Conservation (phyloP, 2,329 filamentous ascomycete genomes). For the Penicillium sp. region DNA sequence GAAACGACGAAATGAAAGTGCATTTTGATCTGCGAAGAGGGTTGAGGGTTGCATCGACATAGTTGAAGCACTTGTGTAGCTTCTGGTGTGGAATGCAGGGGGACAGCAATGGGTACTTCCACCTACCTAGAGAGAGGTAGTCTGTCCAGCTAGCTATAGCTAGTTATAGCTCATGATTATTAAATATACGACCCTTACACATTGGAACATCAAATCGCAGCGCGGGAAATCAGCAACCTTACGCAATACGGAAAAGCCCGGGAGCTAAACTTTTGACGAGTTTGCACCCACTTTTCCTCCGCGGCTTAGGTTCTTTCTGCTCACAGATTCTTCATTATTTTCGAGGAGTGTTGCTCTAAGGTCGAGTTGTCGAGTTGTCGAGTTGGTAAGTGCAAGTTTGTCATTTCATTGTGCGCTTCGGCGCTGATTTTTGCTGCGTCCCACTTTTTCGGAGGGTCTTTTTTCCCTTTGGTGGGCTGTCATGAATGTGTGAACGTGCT, state of each 20-base stretch:
- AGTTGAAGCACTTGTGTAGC: background rate
- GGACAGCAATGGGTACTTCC: background rate
- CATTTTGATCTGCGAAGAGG: conserved; percentile 1
- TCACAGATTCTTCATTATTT: conserved; percentile 8
- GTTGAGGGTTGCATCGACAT: conserved; percentile 16
- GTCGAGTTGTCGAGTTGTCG: background rate
- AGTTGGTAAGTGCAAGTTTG: conserved; percentile 3
- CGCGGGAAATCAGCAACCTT: conserved; percentile 26
- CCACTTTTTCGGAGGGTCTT: conserved; percentile 16
- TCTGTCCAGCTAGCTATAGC: background rate
- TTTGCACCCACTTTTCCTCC: conserved; percentile 23
- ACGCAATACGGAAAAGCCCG: conserved; percentile 42
- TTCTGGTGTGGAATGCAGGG: conserved; percentile 18
- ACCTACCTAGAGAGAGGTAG: no score
- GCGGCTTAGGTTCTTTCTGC: conserved; percentile 1
- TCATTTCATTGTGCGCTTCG: conserved; percentile 5
- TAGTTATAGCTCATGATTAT: background rate
- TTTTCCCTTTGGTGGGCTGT: conserved; percentile 30
- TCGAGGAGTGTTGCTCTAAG: conserved; percentile 2
- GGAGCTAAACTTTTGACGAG: conserved; percentile 36
- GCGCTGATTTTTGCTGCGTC: conserved; percentile 5
- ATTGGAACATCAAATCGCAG: conserved; percentile 1
- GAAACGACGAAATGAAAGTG: conserved; percentile 24
- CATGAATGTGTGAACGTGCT: conserved; percentile 20
- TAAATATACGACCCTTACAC: background rate